Base-by-base conservation (phyloP, 306 rosid genomes). In the Corylus heterophylla region DNA sequence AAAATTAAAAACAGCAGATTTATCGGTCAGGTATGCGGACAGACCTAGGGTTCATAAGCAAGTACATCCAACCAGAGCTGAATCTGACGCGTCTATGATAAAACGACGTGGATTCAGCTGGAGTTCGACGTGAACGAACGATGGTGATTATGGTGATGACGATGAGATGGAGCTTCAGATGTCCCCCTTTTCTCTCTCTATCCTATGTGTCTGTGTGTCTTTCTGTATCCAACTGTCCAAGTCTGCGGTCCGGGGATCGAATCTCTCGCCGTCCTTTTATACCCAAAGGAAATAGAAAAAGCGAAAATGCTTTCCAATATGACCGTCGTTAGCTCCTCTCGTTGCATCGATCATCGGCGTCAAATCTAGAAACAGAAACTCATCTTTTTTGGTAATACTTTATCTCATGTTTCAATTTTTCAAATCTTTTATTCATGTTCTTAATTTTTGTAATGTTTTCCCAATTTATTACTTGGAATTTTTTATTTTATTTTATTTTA, bases 41-140 rank as follows among this genome's bases (percentile, higher is more conserved):
- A 72, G 84, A 89, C 84, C 83, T 87, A 88, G 92, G 91, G 90
- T 87, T 82, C 63, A 47, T n/a, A 22, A 80, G 52, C 48, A 20
- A 78, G 50, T 11, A 71, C 78, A 48, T 61, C 62, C 80, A 86
- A 81, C 76, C 75, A 73, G 80, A 50, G 25, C 67, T 82, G 91
- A 91, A 88, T 88, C 94, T 79, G 89, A 87, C 74, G 31, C 7
- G 54, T 79, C 76, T 79, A 79, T 29, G 71, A 16, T 54, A 74
- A 80, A 72, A 73, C 80, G 84, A 80, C 79, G 71, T 61, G 79
- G 88, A 88, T 71, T 91, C 85, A 82, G 85, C 69, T 69, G 79
- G 52, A 69, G 72, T 71, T 84, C 73, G 74, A 80, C 83, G 67
- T 70, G 61, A 84, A 78, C 75, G 71, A 55, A 61, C 27, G 69